These are phyloP conservation scores for Salisapilia sapeloensis DNA, from an alignment of 352 stramenopile genomes.

Conservation along the genomic window DNA sequence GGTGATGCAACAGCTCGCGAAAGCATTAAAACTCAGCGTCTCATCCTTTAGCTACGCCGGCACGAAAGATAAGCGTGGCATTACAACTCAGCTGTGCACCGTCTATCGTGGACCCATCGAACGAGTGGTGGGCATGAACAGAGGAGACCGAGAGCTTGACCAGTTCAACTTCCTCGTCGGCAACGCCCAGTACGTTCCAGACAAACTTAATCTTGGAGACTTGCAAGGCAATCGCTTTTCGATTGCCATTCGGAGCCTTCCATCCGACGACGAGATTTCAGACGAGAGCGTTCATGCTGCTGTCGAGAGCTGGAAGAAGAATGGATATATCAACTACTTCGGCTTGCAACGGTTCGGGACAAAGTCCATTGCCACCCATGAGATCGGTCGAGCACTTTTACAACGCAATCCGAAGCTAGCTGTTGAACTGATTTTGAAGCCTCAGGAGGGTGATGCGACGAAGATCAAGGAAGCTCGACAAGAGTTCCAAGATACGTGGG, in stretches of 20 bases:
- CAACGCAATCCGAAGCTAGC: conserved; percentile 84
- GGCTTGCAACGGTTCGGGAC: conserved; percentile 93
- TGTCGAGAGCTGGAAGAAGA: conserved; percentile 44
- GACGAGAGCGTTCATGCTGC: conserved; percentile 41
- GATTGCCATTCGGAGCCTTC: conserved; percentile 87
- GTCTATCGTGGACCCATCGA: conserved; percentile 67
- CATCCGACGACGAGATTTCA: conserved; percentile 24
- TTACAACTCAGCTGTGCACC: conserved; percentile 92
- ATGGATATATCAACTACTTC: conserved; percentile 98
- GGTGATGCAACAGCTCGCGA: conserved; percentile 63
- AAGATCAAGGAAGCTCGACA: conserved; percentile 55
- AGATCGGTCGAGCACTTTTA: conserved; percentile 88
- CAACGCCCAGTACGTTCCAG: conserved; percentile 81
- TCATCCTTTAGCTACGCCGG: conserved; percentile 84
- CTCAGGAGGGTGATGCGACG: conserved; percentile 54
- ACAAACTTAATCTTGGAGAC: conserved; percentile 86
- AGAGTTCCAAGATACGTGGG: conserved; percentile 38
- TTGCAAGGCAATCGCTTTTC: conserved; percentile 91
- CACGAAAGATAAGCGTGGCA: conserved; percentile 95
- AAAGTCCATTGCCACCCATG: conserved; percentile 71
- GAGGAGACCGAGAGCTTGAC: conserved; percentile 29
- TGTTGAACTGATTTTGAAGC: conserved; percentile 82
- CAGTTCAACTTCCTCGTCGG: conserved; percentile 86
- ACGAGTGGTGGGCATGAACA: conserved; percentile 67
- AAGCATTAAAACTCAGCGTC: conserved; percentile 47